Percentiles rank a stretch among this genome's conserved stretches.
Conservation (phyloP, 2,329 filamentous ascomycete species). For the Colletotrichum destructivum region DNA sequence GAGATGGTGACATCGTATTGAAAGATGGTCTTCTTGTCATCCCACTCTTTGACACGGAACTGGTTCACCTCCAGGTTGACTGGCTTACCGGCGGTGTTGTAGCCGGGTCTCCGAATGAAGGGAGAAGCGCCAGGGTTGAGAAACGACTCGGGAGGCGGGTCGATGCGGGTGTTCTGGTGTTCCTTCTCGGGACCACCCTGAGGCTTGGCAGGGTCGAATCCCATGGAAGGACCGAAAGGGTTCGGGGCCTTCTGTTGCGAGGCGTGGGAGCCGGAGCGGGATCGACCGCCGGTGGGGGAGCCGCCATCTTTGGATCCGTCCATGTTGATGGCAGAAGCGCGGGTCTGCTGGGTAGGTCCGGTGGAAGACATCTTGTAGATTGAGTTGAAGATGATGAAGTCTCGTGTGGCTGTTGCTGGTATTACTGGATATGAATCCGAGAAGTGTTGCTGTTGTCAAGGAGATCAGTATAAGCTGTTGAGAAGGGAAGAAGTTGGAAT, state of each 20-base stretch:
- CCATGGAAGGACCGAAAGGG: conserved; percentile 47
- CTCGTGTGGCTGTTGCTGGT: background rate
- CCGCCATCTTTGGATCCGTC: conserved; percentile 24
- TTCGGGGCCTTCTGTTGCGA: conserved; percentile 14
- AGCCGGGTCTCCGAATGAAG: conserved; percentile 65
- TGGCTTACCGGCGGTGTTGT: conserved; percentile 71
- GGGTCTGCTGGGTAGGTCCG: conserved; percentile 9
- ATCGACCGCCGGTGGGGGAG: conserved; percentile 20
- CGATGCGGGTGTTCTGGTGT: conserved; percentile 65
- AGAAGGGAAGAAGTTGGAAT: background rate
- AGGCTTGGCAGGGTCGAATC: conserved; percentile 61
- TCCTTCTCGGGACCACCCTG: conserved; percentile 45
- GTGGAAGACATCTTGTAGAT: conserved; percentile 20
- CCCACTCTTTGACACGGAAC: conserved; percentile 75
- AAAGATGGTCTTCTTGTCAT: conserved; percentile 74
- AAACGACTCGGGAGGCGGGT: conserved; percentile 73
- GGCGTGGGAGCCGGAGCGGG: conserved; percentile 28
- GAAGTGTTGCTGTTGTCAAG: background rate
- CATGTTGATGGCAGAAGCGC: conserved; percentile 22
- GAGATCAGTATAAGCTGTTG: background rate
- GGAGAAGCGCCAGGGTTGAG: conserved; percentile 49
- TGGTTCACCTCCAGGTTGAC: conserved; percentile 78
- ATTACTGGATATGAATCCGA: background rate
- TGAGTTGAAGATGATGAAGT: background rate
- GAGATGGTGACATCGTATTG: conserved; percentile 88